Evolutionary conservation across 768 basidiomycete species (phyloP), one percentile per base, ranked within the genome.

Genomic region (Xerocomus potaroensis): DNA sequence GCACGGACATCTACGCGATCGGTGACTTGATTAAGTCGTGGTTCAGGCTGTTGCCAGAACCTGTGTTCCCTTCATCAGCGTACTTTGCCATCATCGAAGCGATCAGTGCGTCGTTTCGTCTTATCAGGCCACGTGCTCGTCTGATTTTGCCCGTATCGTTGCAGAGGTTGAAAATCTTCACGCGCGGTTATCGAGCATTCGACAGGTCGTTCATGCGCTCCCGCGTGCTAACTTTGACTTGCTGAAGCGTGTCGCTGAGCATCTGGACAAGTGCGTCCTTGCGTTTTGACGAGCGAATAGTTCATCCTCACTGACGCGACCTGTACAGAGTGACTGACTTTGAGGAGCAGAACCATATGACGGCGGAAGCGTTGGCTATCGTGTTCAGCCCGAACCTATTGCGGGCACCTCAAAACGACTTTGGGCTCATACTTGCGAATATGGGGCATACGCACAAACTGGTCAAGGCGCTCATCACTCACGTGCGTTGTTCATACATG

Each of bases 331-430:
- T 91, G n/a, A 87, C 88, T 4, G 88, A 91, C 59, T 88, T 77
- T 65, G 89, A 92, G 61, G 89, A 91, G 48, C 77, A 82, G 40
- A 93, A 91, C 56, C 90, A 92, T 49, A 93, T 93, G 91, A 88
- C 86, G 2, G 82, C 87, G 1, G 84, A 91, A 54, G 82, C 85
- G 7, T 72, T 93, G 3, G 84, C 91, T 0, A 90, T 91, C 43
- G 88, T 91, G 15, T 91, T 91, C 65, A 87, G 87, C 50, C 88
- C 87, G 6, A 90, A 88, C 59, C 65, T 91, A 38, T 61, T 89
- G 42, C 81, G 87, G 16, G 83, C 87, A 4, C 86, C 85, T 3
- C 80, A 84, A 59, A 87, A 86, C 50, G 84, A 88, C 60, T 84
- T 89, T 65, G 79, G 76, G 10, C 74, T 84, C 65, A 84, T 89